A percentile compares a stretch with the other conserved stretches of the same genome.
These are phyloP conservation scores for Candida insectorum DNA, from an alignment of 805 yeast genomes.

Conservation along the genomic window DNA sequence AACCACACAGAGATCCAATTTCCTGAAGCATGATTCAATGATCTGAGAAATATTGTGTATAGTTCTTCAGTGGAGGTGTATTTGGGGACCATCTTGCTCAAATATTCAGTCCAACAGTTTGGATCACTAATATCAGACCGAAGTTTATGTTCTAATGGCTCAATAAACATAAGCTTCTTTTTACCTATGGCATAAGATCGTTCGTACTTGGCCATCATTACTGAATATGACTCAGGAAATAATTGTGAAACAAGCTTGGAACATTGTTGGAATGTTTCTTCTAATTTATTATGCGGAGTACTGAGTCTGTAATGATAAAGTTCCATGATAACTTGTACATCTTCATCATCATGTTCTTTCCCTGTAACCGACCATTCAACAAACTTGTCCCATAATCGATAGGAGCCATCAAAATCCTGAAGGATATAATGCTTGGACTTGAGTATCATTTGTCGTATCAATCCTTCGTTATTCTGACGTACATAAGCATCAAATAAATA, in stretches of 20 bases:
- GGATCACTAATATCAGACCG: no score
- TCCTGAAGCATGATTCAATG: constrained; percentile 13
- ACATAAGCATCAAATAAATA: constrained; percentile 17
- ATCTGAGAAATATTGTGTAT: constrained; percentile 28
- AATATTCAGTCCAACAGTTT: constrained; percentile 30
- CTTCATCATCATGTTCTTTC: constrained; percentile 7
- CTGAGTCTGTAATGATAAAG: constrained; percentile 29
- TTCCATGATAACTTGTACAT: constrained; percentile 16
- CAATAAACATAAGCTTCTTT: no score
- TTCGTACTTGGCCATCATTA: no score
- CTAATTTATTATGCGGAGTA: constrained; percentile 40
- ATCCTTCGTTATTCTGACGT: no score
- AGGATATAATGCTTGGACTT: constrained; percentile 20
- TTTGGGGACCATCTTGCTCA: constrained; percentile 23
- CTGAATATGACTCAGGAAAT: no score
- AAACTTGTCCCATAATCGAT: constrained; percentile 11
- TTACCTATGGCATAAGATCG: no score
- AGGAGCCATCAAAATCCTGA: constrained; percentile 19
- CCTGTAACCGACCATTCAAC: constrained; percentile 1
- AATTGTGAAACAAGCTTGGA: constrained; percentile 38
- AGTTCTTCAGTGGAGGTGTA: constrained; percentile 14
- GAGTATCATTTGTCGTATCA: constrained; percentile 13
- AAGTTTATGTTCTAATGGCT: no score
- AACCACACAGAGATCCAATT: constrained; percentile 27
- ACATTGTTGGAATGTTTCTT: constrained; percentile 35